These are phyloP conservation scores for Taphrina communis DNA, from an alignment of 1,139 yeast species.

Conservation along the genomic window DNA sequence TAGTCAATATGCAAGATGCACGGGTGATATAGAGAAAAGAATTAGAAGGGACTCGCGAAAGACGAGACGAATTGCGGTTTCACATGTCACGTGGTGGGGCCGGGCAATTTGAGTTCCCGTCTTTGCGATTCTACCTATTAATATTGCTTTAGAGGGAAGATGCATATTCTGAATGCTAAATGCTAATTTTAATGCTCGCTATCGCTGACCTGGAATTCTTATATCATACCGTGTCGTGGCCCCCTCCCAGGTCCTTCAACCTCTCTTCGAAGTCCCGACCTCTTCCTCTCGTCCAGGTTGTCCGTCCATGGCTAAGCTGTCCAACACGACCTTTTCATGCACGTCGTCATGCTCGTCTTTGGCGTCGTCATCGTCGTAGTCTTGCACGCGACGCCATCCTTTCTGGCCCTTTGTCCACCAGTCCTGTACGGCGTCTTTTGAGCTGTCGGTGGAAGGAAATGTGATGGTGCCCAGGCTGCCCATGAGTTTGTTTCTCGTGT, in stretches of 20 bases:
- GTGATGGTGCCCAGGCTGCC: conserved; percentile 19
- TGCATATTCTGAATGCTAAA: no score
- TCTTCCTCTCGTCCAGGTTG: conserved; percentile 31
- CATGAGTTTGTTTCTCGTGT: conserved; percentile 23
- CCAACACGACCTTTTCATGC: conserved; percentile 6
- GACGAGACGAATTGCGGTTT: no score
- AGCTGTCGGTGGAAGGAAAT: background rate
- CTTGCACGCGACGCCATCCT: conserved; percentile 39
- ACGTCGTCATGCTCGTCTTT: conserved; percentile 7
- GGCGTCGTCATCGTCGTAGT: conserved; percentile 31
- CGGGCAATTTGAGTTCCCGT: no score
- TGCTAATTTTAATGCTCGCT: background rate
- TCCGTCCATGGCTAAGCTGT: conserved; percentile 13
- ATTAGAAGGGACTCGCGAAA: no score
- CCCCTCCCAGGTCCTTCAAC: background rate
- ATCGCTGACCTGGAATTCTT: background rate
- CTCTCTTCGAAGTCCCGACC: conserved; percentile 18
- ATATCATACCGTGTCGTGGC: no score
- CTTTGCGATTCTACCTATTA: no score
- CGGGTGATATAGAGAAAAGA: no score
- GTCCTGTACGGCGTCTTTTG: conserved; percentile 5
- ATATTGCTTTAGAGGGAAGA: no score
- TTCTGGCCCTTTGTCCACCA: conserved; percentile 29
- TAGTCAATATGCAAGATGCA: no score
- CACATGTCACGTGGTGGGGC: no score